These are phyloP conservation scores for Onygena corvina DNA, from an alignment of 2,329 filamentous ascomycete genomes.

Conservation along the genomic window DNA sequence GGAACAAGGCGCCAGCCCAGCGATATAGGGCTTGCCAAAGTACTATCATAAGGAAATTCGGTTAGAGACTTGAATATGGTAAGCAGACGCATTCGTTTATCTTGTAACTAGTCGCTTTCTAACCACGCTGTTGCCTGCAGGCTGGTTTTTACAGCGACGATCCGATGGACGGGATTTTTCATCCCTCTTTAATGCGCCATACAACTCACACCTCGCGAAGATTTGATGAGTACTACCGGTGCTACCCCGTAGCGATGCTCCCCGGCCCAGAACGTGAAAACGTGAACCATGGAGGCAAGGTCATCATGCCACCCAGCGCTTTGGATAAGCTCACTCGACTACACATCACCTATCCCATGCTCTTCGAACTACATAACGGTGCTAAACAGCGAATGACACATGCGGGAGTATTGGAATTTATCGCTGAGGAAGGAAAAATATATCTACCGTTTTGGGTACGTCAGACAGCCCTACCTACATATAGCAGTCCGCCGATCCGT, in stretches of 20 bases:
- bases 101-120: background rate
- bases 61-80: constrained; percentile 1
- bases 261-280: constrained; percentile 78
- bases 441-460: constrained; percentile 90
- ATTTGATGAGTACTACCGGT: constrained; percentile 97
- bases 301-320: constrained; percentile 90
- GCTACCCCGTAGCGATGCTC: constrained; percentile 90
- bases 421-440: constrained; percentile 90
- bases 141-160: constrained; percentile 42
- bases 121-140: background rate
- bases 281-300: constrained; percentile 93
- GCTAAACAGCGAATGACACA: constrained; percentile 70
- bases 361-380: constrained; percentile 92
- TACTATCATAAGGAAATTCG: too few species aligned
- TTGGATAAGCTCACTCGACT: constrained; percentile 92
- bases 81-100: background rate
- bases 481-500: background rate
- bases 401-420: constrained; percentile 91
- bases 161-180: constrained; percentile 42
- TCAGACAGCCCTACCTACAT: constrained; percentile 7
- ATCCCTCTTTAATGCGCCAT: constrained; percentile 39
- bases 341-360: constrained; percentile 92
- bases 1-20: too few species aligned
- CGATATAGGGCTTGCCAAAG: too few species aligned
- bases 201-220: constrained; percentile 48